Evolutionary conservation across 495 filamentous ascomycete genomes (phyloP).

Genomic region (Penicillium coffeae): DNA sequence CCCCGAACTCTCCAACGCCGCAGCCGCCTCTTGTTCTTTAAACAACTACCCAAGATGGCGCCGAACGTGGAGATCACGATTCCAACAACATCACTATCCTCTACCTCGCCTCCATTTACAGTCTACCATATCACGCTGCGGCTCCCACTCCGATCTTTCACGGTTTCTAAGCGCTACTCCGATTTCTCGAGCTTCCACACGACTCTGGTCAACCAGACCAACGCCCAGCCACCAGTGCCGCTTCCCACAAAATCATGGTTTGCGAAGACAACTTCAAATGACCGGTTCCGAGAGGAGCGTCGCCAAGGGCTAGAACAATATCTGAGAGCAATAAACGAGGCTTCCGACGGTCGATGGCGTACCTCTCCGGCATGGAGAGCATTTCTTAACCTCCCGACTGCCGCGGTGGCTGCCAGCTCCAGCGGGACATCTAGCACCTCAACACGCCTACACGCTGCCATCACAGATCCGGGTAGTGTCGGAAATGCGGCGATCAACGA

Average conservation of each 20-base stretch:
- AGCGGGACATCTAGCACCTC: conserved; percentile 30
- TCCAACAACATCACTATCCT: conserved; percentile 63
- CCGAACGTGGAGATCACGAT: conserved; percentile 77
- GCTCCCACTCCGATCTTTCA: conserved; percentile 81
- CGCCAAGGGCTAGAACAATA: conserved; percentile 74
- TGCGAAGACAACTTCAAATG: conserved; percentile 68
- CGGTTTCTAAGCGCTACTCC: conserved; percentile 88
- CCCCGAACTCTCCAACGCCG: neutral
- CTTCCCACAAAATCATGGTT: conserved; percentile 86
- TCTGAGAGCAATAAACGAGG: conserved; percentile 72
- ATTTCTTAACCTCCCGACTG: conserved; percentile 78
- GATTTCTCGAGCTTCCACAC: conserved; percentile 79
- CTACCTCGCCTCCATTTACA: conserved; percentile 71
- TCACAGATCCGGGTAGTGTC: conserved; percentile 43
- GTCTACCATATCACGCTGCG: conserved; percentile 89
- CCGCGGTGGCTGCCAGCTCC: conserved; percentile 36
- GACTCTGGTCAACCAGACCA: conserved; percentile 60
- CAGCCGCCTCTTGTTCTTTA: conserved; percentile 1
- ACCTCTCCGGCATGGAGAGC: conserved; percentile 75
- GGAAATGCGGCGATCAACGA: conserved; percentile 57
- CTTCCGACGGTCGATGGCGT: conserved; percentile 79
- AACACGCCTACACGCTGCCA: conserved; percentile 37
- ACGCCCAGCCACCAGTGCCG: conserved; percentile 57
- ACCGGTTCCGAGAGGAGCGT: conserved; percentile 75
- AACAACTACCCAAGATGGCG: conserved; percentile 51